Percentiles rank a stretch among this genome's conserved stretches.
Evolutionary conservation across 2,329 filamentous ascomycete species (phyloP).

Genomic region (Trichoderma sp.): DNA sequence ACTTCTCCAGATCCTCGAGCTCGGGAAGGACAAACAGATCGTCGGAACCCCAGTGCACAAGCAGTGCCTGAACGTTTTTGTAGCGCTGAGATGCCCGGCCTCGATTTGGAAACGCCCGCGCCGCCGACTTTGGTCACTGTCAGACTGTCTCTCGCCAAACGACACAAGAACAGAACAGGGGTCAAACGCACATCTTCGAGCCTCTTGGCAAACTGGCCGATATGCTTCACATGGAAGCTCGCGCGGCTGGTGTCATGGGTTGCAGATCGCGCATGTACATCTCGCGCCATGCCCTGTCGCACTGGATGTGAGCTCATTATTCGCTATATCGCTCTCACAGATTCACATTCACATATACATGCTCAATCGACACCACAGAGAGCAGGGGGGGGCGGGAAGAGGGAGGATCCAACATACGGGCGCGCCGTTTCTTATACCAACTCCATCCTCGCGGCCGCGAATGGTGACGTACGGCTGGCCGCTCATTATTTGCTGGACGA

Average conservation of each 20-base stretch:
- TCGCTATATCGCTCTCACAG: not conserved
- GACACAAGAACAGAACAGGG: not conserved
- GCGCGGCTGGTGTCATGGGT: slow-evolving; percentile 58
- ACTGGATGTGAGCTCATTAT: slow-evolving; percentile 2
- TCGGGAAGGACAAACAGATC: slow-evolving; percentile 58
- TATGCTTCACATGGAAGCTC: slow-evolving; percentile 56
- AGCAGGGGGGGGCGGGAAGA: not conserved
- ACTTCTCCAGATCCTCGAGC: slow-evolving; percentile 54
- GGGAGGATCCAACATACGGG: slow-evolving; percentile 33
- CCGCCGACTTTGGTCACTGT: slow-evolving; percentile 45
- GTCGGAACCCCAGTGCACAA: slow-evolving; percentile 57
- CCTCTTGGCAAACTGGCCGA: slow-evolving; percentile 52
- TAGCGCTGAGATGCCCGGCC: slow-evolving; percentile 53
- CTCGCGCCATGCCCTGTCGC: slow-evolving; percentile 18
- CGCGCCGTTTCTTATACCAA: slow-evolving; percentile 47
- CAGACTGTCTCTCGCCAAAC: not conserved
- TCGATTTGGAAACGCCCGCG: slow-evolving; percentile 55
- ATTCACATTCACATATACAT: not conserved
- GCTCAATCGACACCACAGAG: not conserved
- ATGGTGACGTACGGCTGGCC: slow-evolving; percentile 52
- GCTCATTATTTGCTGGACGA: slow-evolving; percentile 33
- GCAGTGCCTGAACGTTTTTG: slow-evolving; percentile 51
- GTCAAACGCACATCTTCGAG: slow-evolving; percentile 49
- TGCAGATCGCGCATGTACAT: slow-evolving; percentile 36
- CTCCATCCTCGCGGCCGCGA: slow-evolving; percentile 45